A percentile compares a stretch with the other conserved stretches of the same genome.
These are phyloP conservation scores for Epichloe scottii DNA, from an alignment of 2,329 filamentous ascomycete genomes.

Conservation along the genomic window DNA sequence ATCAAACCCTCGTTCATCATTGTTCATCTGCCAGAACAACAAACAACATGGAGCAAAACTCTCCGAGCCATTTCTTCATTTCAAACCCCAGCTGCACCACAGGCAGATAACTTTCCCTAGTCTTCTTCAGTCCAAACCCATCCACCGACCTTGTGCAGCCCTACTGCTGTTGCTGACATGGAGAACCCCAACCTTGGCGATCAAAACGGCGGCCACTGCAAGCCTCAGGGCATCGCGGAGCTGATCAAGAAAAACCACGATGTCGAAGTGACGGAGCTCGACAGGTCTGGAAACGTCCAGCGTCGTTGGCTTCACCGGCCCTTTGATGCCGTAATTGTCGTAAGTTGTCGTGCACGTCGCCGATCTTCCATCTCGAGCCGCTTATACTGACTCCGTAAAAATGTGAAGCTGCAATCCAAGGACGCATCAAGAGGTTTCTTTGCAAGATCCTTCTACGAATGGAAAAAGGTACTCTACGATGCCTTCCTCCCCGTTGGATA, in stretches of 20 bases:
- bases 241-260: slow-evolving; percentile 14
- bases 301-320: slow-evolving; percentile 22
- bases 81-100: neutral
- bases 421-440: slow-evolving; percentile 13
- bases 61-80: neutral
- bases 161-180: neutral
- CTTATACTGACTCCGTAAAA: neutral
- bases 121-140: too few relatives aligned
- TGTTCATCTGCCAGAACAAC: neutral
- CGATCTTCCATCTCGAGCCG: neutral
- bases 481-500: slow-evolving; percentile 82
- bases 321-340: slow-evolving; percentile 14
- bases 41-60: neutral
- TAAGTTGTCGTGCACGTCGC: slow-evolving; percentile 7
- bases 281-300: slow-evolving; percentile 24
- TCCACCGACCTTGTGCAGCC: too few relatives aligned
- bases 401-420: slow-evolving; percentile 12
- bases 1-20: neutral
- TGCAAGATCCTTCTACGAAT: slow-evolving; percentile 19
- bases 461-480: slow-evolving; percentile 38
- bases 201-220: neutral
- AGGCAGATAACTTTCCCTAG: neutral
- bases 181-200: neutral
- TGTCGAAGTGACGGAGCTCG: slow-evolving; percentile 23
- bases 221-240: slow-evolving; percentile 10